phyloP scores from a whole-genome alignment of 306 rosid genomes.

The Prosopis cineraria region DNA sequence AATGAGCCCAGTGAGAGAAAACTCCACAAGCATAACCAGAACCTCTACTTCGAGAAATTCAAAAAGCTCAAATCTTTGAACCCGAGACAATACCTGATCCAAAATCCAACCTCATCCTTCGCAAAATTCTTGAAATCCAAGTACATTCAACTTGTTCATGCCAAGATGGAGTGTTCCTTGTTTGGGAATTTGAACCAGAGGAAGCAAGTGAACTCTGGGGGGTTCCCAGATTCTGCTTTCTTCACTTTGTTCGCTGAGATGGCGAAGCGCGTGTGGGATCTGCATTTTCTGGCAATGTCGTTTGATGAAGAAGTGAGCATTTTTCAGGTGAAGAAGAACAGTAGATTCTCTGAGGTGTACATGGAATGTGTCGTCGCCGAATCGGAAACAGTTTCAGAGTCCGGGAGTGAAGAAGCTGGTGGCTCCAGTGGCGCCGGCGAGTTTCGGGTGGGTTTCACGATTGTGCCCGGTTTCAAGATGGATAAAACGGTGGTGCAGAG shows the following conservation, averaged over 20 bases:
- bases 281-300: conserved; percentile 76
- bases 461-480: conserved; percentile 84
- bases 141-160: conserved; percentile 74
- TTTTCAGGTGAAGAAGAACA: conserved; percentile 69
- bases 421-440: conserved; percentile 34
- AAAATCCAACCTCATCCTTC: conserved; percentile 61
- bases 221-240: conserved; percentile 75
- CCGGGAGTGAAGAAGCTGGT: conserved; percentile 34
- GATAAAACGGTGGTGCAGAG: conserved; percentile 75
- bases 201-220: conserved; percentile 68
- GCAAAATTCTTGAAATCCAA: conserved; percentile 61
- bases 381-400: conserved; percentile 38
- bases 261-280: conserved; percentile 77
- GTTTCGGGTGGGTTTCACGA: conserved; percentile 72
- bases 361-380: conserved; percentile 70
- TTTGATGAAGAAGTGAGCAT: conserved; percentile 52
- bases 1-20: conserved; percentile 34
- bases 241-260: conserved; percentile 77
- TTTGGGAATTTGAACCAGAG: conserved; percentile 88
- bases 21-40: conserved; percentile 14
- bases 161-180: conserved; percentile 94
- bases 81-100: conserved; percentile 47
- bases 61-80: conserved; percentile 53
- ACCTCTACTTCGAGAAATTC: conserved; percentile 62
- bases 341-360: conserved; percentile 89